phyloP scores from a whole-genome alignment of 2,329 filamentous ascomycete genomes.

The Colletotrichum camelliae region DNA sequence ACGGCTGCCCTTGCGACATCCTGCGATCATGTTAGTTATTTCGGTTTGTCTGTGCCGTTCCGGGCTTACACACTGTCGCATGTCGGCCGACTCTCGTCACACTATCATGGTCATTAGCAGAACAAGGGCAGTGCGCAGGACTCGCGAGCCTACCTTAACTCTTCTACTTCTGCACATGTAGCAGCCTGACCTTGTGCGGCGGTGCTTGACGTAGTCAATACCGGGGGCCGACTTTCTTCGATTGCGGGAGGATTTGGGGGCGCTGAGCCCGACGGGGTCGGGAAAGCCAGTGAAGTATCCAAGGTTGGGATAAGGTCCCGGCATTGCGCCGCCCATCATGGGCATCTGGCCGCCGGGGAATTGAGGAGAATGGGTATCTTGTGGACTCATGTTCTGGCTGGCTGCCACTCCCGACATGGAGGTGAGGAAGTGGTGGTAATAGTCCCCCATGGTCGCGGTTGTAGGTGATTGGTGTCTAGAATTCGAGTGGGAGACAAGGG shows the following conservation, averaged over 20 bases:
- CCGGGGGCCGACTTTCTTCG: slow-evolving; percentile 57
- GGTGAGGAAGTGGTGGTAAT: slow-evolving; percentile 61
- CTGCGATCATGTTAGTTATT: slow-evolving; percentile 46
- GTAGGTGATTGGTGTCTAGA: background rate
- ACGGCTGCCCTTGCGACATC: slow-evolving; percentile 89
- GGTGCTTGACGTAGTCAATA: slow-evolving; percentile 84
- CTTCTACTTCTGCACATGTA: slow-evolving; percentile 88
- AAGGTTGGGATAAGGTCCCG: slow-evolving; percentile 50
- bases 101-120: slow-evolving; percentile 57
- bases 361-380: slow-evolving; percentile 44
- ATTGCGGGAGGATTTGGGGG: slow-evolving; percentile 52
- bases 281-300: slow-evolving; percentile 57
- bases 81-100: slow-evolving; percentile 85
- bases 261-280: slow-evolving; percentile 53
- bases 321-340: slow-evolving; percentile 36
- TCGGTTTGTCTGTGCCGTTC: slow-evolving; percentile 14
- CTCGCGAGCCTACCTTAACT: slow-evolving; percentile 69
- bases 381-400: slow-evolving; percentile 41
- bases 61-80: slow-evolving; percentile 71
- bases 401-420: slow-evolving; percentile 53
- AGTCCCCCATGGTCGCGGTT: slow-evolving; percentile 54
- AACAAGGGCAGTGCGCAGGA: background rate
- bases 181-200: slow-evolving; percentile 91
- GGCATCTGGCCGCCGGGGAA: slow-evolving; percentile 36
- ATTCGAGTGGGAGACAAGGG: background rate